A percentile compares a stretch with the other conserved stretches of the same genome.
These are phyloP conservation scores for Yamadazyma atlantica DNA, from an alignment of 1,139 yeast species.

Conservation along the genomic window DNA sequence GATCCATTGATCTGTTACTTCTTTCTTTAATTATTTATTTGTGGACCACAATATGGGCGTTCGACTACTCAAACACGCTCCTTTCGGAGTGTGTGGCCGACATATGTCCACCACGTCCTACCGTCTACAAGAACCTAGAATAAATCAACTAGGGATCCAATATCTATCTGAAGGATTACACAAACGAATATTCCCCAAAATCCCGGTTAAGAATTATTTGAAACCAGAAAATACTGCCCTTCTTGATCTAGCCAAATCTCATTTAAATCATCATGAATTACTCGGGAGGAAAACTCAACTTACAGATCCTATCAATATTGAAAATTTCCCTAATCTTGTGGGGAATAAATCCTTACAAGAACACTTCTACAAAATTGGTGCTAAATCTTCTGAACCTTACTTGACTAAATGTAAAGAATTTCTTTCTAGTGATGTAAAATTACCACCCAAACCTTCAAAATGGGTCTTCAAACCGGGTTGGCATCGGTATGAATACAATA, in stretches of 20 bases:
- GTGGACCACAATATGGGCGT: background rate
- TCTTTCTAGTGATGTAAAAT: constrained; percentile 23
- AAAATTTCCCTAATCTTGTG: constrained; percentile 61
- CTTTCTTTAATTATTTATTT: background rate
- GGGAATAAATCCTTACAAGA: constrained; percentile 71
- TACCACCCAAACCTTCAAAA: constrained; percentile 49
- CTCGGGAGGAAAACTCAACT: constrained; percentile 77
- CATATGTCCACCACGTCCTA: background rate
- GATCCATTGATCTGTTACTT: background rate
- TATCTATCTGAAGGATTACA: constrained; percentile 63
- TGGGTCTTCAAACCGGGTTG: constrained; percentile 77
- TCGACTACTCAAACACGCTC: background rate
- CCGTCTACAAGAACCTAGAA: constrained; percentile 41
- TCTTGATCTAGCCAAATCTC: constrained; percentile 58
- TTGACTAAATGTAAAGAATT: constrained; percentile 42
- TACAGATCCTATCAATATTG: constrained; percentile 58
- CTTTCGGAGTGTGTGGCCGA: background rate
- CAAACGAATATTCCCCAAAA: constrained; percentile 56
- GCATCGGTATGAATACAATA: constrained; percentile 65
- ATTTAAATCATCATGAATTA: constrained; percentile 63
- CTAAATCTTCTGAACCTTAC: constrained; percentile 61
- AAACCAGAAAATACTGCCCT: constrained; percentile 35
- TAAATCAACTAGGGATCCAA: constrained; percentile 67
- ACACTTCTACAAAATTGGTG: constrained; percentile 78
- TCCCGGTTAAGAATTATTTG: constrained; percentile 23